These are phyloP conservation scores for Globisporangium uncinulatum DNA, from an alignment of 352 stramenopile genomes.

Conservation along the genomic window DNA sequence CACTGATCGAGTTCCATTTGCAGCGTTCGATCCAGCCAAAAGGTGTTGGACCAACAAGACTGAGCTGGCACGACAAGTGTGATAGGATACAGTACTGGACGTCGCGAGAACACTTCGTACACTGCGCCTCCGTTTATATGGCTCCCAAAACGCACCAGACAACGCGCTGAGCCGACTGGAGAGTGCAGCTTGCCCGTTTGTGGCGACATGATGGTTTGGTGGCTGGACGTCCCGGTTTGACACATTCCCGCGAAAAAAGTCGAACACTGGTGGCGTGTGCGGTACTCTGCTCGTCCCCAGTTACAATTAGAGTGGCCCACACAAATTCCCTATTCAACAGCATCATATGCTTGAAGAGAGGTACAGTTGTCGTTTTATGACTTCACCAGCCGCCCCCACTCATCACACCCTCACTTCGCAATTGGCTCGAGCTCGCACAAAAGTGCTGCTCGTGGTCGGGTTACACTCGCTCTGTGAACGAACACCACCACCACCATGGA, in stretches of 20 bases:
- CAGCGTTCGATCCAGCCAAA: too few relatives aligned
- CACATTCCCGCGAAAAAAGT: background rate
- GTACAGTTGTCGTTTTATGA: too few relatives aligned
- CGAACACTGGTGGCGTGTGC: background rate
- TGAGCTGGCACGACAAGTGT: background rate
- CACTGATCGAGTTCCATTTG: background rate
- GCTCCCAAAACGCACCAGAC: too few relatives aligned
- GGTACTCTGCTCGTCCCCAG: background rate
- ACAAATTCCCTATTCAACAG: background rate
- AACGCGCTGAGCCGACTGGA: too few relatives aligned
- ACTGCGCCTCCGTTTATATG: too few relatives aligned
- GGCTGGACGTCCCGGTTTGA: background rate
- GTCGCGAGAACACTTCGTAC: too few relatives aligned
- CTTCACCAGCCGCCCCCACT: background rate
- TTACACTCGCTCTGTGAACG: too few relatives aligned
- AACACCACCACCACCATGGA: constrained; percentile 21
- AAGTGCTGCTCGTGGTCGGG: background rate
- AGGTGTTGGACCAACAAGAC: too few relatives aligned
- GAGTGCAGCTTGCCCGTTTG: too few relatives aligned
- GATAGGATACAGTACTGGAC: too few relatives aligned
- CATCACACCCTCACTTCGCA: background rate
- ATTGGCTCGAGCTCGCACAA: background rate
- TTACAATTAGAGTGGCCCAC: background rate
- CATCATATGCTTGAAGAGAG: background rate
- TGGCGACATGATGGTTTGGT: too few relatives aligned